These are phyloP conservation scores for Avena atlantica DNA, from an alignment of 176 grass and related monocot genomes.

Conservation along the genomic window DNA sequence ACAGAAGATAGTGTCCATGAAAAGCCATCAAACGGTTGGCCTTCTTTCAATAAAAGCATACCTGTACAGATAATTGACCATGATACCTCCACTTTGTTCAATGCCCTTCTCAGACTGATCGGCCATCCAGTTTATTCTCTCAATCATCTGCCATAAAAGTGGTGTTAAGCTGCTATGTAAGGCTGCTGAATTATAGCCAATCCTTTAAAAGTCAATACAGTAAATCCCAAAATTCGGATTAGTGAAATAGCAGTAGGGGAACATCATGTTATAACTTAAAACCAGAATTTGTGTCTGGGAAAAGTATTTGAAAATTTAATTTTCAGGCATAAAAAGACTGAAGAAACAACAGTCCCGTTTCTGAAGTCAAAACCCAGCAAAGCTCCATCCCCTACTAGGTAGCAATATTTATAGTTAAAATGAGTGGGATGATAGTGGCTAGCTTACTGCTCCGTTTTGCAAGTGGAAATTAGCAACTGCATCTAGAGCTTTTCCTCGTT, in stretches of 20 bases:
- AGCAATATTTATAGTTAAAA: conserved; percentile 19
- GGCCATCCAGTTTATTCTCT: conserved; percentile 97
- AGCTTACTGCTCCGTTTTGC: conserved; percentile 97
- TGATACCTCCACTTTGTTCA: conserved; percentile 93
- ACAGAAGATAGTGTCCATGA: neutral
- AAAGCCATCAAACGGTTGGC: conserved; percentile 1
- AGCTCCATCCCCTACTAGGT: neutral
- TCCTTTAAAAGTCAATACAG: neutral
- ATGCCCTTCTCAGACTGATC: conserved; percentile 95
- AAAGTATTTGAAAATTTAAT: neutral
- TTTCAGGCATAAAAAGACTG: neutral
- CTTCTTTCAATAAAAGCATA: conserved; percentile 40
- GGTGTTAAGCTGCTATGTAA: neutral
- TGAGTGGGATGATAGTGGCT: conserved; percentile 8
- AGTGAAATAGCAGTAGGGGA: neutral
- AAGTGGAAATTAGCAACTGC: conserved; percentile 94
- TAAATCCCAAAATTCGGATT: neutral
- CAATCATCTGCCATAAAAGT: conserved; percentile 61
- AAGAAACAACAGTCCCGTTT: conserved; percentile 10
- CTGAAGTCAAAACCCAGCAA: neutral
- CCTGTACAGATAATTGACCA: conserved; percentile 98
- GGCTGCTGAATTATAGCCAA: neutral
- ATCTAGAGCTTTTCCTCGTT: conserved; percentile 88
- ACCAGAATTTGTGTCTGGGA: neutral
- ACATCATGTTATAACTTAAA: neutral